Percentiles rank a stretch among this genome's conserved stretches.
phyloP scores from a whole-genome alignment of 495 filamentous ascomycete species.

The Lasiosphaeria ovina region DNA sequence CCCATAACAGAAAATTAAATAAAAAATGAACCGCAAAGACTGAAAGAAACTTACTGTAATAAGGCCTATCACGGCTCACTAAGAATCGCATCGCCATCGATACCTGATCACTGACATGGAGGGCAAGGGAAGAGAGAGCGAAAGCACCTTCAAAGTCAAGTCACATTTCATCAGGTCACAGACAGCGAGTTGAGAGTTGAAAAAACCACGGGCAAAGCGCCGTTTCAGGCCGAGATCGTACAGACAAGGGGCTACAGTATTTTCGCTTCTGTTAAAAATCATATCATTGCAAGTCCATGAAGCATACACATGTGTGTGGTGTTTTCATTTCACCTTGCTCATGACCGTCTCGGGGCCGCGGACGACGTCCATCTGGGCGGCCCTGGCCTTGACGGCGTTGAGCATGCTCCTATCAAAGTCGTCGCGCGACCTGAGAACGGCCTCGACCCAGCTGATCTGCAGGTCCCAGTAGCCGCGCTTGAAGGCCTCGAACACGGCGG shows the following conservation, averaged over 20 bases:
- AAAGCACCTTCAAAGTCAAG: no score
- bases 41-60: no score
- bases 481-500: conserved; percentile 76
- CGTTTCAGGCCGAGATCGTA: background rate
- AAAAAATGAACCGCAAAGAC: no score
- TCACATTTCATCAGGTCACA: no score
- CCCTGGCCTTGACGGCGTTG: conserved; percentile 79
- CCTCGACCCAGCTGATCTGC: conserved; percentile 94
- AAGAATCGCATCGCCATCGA: no score
- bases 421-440: conserved; percentile 79
- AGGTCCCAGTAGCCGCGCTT: conserved; percentile 91
- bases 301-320: background rate
- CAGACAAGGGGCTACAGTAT: background rate
- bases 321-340: conserved; percentile 72
- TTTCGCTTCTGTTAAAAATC: background rate
- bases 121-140: no score
- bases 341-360: conserved; percentile 84
- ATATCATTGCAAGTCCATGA: background rate
- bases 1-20: no score
- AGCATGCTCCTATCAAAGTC: conserved; percentile 92
- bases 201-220: background rate
- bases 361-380: conserved; percentile 76
- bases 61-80: no score
- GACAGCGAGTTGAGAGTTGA: background rate
- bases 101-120: no score